Conservation (phyloP, 495 filamentous ascomycete genomes). For the Xylaria cubensis region DNA sequence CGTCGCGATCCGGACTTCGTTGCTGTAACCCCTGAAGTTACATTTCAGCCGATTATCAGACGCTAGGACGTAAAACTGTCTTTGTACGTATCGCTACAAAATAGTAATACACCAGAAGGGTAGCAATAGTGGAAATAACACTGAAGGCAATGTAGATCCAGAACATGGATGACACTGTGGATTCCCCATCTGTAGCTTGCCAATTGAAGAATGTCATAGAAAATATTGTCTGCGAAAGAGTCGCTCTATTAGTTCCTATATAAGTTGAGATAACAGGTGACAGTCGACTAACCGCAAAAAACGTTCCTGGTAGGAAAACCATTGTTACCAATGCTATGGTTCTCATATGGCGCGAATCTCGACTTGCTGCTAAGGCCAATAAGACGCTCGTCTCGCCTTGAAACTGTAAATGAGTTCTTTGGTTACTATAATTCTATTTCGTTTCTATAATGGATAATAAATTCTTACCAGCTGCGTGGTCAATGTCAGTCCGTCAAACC, state of each 20-base stretch:
- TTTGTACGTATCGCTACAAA: not conserved
- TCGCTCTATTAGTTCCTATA: not conserved
- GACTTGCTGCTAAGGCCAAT: conserved; percentile 33
- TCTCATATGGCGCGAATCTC: conserved; percentile 39
- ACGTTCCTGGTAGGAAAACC: conserved; percentile 51
- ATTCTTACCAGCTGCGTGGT: conserved; percentile 45
- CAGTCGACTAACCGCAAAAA: conserved; percentile 34
- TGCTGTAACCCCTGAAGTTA: too few relatives aligned
- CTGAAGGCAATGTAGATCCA: conserved; percentile 30
- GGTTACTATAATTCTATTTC: too few relatives aligned
- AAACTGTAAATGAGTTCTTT: not conserved
- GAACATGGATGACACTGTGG: conserved; percentile 24
- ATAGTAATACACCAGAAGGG: conserved; percentile 24
- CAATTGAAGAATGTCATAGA: conserved; percentile 36
- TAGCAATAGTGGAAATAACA: conserved; percentile 9
- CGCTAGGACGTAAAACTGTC: not conserved
- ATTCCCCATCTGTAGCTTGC: not conserved
- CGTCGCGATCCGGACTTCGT: too few relatives aligned
- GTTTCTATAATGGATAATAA: not conserved
- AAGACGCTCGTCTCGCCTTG: conserved; percentile 1
- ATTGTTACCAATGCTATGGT: conserved; percentile 46
- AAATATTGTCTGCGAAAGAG: conserved; percentile 24
- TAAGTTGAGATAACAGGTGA: not conserved
- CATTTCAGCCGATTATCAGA: not conserved
- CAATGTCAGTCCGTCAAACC: conserved; percentile 48